phyloP scores from a whole-genome alignment of 2,329 filamentous ascomycete genomes.

The Diaporthe australafricana region DNA sequence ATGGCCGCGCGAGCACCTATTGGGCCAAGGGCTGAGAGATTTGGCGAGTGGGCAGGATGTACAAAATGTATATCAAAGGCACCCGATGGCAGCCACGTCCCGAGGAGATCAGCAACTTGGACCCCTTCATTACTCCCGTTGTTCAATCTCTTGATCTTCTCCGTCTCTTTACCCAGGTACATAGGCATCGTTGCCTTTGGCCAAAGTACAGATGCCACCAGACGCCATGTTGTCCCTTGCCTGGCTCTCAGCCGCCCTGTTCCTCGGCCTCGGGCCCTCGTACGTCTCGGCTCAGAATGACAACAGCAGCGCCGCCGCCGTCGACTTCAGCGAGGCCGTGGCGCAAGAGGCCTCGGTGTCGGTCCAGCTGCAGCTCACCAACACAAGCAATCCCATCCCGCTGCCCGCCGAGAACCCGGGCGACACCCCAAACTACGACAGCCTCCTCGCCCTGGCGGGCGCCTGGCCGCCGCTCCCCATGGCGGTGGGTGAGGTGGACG shows the following conservation, averaged over 20 bases:
- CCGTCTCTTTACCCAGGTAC: background rate
- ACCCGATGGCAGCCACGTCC: background rate
- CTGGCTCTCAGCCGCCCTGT: background rate
- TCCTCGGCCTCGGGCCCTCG: background rate
- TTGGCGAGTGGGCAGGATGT: background rate
- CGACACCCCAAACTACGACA: background rate
- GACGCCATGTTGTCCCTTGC: background rate
- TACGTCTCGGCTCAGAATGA: background rate
- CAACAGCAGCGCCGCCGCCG: background rate
- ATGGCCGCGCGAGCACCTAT: background rate
- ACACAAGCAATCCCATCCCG: background rate
- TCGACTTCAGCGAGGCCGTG: background rate
- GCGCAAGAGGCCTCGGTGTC: background rate
- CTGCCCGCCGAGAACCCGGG: background rate
- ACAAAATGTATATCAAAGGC: background rate
- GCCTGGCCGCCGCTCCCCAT: background rate
- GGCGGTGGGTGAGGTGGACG: background rate
- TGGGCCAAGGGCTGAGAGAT: background rate
- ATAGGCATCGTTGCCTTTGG: background rate
- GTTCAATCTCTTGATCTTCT: background rate
- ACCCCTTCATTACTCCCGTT: background rate
- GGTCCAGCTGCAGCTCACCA: background rate
- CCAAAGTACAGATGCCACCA: background rate
- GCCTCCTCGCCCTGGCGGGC: background rate
- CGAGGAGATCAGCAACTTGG: background rate